Base-by-base conservation (phyloP, 2,329 filamentous ascomycete species). In the Xylaria multiplex region DNA sequence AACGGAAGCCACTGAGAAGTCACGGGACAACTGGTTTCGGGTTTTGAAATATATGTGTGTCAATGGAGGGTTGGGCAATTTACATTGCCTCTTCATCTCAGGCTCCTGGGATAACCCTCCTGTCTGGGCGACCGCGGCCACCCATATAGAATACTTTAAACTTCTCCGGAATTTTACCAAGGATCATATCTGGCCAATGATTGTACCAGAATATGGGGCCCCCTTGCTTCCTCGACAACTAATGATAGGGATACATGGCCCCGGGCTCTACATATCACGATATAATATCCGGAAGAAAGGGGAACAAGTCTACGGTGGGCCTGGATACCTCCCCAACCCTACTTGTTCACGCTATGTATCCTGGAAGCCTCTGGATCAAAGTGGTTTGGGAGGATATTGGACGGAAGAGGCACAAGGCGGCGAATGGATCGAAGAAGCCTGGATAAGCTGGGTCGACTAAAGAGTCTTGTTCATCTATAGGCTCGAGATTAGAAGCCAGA, bases 371-470 rank as follows among this genome's bases (percentile, higher is more conserved):
- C 43, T 27, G 19, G n/a, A 24, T 53, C n/a, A n/a, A 6, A 27
- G 16, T 32, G 19, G 49, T 19, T 3, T 14, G 14, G 43, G 37
- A 35, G 52, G 45, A n/a, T 14, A 24, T 46, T 61, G 52, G 57
- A 40, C 24, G 11, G 22, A 49, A 4, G 63, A 54, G 4, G 19
- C 30, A 40, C n/a, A 42, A 14, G 37, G 40, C 8, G 53, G 49
- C 40, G 24, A 62, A 49, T 65, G 53, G 59, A 40, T 52, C 14
- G 53, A 62, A 46, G 16, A 56, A 40, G 14, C 2, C 1, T 56
- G 42, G 40, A 32, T 27, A 37, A 9, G 35, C 11, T 14, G 24
- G 22, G 13, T 6, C 9, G 24, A 24, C 46, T 49, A 13, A 24
- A 11, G n/a, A 48, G 11, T 13, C 1, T 6, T 24, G 1, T 22